Conservation (phyloP, 768 basidiomycete species). For the Tylopilus felleus region DNA sequence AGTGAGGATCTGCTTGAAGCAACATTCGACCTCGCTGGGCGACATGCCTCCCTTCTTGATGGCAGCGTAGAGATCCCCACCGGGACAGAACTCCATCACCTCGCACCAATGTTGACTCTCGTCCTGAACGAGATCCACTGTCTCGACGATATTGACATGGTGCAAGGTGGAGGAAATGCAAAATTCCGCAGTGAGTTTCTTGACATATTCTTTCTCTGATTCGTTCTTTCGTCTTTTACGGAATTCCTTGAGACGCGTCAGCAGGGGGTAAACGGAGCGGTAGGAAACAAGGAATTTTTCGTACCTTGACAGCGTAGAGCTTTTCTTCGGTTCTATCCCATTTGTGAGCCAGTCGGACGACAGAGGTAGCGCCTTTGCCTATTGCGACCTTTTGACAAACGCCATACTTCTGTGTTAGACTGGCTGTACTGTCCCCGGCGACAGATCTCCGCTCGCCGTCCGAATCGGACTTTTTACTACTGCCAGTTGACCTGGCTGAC, state of each 20-base stretch:
- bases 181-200: conserved; percentile 99
- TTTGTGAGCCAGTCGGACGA: conserved; percentile 95
- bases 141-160: conserved; percentile 95
- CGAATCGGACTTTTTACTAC: conserved; percentile 67
- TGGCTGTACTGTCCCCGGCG: conserved; percentile 51
- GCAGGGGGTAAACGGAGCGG: neutral
- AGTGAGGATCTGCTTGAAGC: conserved; percentile 92
- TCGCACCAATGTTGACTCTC: conserved; percentile 97
- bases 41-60: conserved; percentile 97
- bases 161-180: conserved; percentile 96
- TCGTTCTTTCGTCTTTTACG: conserved; percentile 97
- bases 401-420: conserved; percentile 87
- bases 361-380: conserved; percentile 97
- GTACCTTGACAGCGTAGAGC: conserved; percentile 95
- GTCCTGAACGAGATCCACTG: conserved; percentile 98
- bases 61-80: conserved; percentile 96
- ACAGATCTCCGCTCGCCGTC: conserved; percentile 46
- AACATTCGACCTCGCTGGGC: conserved; percentile 91
- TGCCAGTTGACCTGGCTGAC: conserved; percentile 66
- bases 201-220: conserved; percentile 98
- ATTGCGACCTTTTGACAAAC: conserved; percentile 96
- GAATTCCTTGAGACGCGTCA: conserved; percentile 70
- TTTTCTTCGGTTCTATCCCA: conserved; percentile 98
- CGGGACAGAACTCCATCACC: conserved; percentile 99
- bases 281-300: conserved; percentile 18